Conservation (phyloP, 1,139 yeast species). For the Taphrina wiesneri region DNA sequence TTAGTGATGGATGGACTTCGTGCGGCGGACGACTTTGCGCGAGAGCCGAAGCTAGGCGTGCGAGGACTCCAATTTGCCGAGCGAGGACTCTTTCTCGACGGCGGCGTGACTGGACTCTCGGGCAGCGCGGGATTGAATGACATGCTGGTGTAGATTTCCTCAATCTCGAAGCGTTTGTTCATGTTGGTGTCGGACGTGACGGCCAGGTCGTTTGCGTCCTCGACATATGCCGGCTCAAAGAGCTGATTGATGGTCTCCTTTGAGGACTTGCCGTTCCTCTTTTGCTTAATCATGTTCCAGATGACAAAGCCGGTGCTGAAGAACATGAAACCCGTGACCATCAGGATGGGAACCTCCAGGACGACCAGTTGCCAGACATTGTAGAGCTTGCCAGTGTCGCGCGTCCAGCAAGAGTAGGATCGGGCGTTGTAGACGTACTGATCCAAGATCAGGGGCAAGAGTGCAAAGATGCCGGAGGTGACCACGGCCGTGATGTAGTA, state of each 20-base stretch:
- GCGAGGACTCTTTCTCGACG: neutral
- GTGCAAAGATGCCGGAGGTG: neutral
- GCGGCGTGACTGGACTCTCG: neutral
- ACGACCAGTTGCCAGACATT: conserved; percentile 26
- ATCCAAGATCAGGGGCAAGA: conserved; percentile 11
- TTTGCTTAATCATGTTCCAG: conserved; percentile 3
- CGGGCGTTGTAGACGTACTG: conserved; percentile 8
- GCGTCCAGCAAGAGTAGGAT: conserved; percentile 25
- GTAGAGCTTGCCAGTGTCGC: conserved; percentile 6
- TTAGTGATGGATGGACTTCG: neutral
- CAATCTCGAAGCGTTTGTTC: conserved; percentile 14
- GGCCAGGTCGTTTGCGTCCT: conserved; percentile 1
- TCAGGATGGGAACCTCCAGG: conserved; percentile 18
- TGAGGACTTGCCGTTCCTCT: neutral
- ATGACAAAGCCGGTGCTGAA: conserved; percentile 16
- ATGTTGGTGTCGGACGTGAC: conserved; percentile 20
- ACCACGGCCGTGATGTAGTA: conserved; percentile 9
- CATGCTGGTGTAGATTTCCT: neutral
- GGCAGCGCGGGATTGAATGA: neutral
- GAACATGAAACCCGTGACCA: conserved; percentile 26
- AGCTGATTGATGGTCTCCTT: conserved; percentile 25
- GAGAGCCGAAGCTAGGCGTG: neutral
- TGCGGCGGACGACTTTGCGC: neutral
- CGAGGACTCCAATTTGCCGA: conserved; percentile 4
- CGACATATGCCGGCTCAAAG: conserved; percentile 16